Evolutionary conservation across 2,329 filamentous ascomycete species (phyloP), one percentile per base, ranked within the genome.

Genomic region (Xylariales sp.): DNA sequence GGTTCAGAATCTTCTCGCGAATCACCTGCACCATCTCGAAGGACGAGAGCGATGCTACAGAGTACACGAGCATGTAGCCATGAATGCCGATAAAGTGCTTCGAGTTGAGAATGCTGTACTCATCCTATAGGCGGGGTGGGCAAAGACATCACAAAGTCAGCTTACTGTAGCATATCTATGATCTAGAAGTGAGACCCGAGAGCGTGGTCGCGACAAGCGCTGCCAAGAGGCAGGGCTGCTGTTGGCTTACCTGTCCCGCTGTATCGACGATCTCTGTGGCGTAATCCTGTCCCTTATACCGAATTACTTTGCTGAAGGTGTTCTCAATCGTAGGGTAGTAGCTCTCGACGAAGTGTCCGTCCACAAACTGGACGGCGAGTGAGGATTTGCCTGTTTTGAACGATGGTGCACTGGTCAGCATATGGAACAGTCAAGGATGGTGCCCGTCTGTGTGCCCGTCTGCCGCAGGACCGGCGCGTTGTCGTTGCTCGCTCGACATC

Each of bases 241-340:
- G n/a, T n/a, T n/a, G 36, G 50, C 69, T 56, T 72, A 89, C 85
- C 75, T 95, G 90, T 43, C 93, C 93, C 37, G 93, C 93, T 19
- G 93, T 98, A 61, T 98, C 93, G 61, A 98, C 93, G 55, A 98
- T 97, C 69, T 98, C 93, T 11, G 90, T 95, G 36, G 87, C 82
- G 64, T 83, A 98, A 49, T 97, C 93, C 63, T 96, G 88, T 35
- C 86, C 85, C 65, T 93, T 95, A 64, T 86, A 85, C 54, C 88
- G 85, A 62, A 98, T 95, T 51, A 89, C 83, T 63, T 95, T 95
- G 72, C 85, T 94, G 62, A 98, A 98, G 3, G 91, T 97, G 64
- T 97, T 98, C 65, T 98, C 93, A 56, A 98, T 97, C 28, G 93
- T 98, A 24, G 93, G 93, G 63, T 98, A 98, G 68, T 98, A 98